Conservation (phyloP, 192 early-diverging fungal genomes). For the Oehlia diaphana region DNA sequence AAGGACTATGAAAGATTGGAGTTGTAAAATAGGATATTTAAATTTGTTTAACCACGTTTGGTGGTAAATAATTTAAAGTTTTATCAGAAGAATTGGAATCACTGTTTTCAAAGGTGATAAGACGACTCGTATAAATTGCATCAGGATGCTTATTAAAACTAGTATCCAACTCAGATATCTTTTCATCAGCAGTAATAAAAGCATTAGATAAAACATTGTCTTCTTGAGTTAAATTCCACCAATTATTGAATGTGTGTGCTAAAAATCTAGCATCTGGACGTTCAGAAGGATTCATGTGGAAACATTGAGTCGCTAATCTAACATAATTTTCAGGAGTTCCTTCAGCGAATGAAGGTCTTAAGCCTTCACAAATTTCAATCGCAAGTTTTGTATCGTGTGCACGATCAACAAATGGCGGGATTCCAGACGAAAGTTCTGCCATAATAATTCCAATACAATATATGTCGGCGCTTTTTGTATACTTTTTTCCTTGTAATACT, state of each 20-base stretch:
- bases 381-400: slow-evolving; percentile 33
- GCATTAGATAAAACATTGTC: background rate
- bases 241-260: background rate
- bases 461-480: slow-evolving; percentile 38
- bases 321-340: slow-evolving; percentile 33
- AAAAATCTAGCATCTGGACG: background rate
- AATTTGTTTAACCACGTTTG: background rate
- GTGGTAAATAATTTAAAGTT: background rate
- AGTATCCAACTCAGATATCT: background rate
- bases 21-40: background rate
- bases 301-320: slow-evolving; percentile 8
- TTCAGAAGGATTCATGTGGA: background rate
- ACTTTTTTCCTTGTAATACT: slow-evolving; percentile 15
- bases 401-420: slow-evolving; percentile 34
- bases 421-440: slow-evolving; percentile 42
- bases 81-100: background rate
- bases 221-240: background rate
- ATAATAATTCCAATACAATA: slow-evolving; percentile 46
- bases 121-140: slow-evolving; percentile 3
- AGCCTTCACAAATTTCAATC: slow-evolving; percentile 34
- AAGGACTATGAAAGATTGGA: too few species aligned
- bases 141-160: background rate
- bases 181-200: background rate
- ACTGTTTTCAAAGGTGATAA: background rate
- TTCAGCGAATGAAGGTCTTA: slow-evolving; percentile 34